A percentile compares a stretch with the other conserved stretches of the same genome.
These are phyloP conservation scores for Aeminium ludgeri DNA, from an alignment of 495 filamentous ascomycete species.

Conservation along the genomic window DNA sequence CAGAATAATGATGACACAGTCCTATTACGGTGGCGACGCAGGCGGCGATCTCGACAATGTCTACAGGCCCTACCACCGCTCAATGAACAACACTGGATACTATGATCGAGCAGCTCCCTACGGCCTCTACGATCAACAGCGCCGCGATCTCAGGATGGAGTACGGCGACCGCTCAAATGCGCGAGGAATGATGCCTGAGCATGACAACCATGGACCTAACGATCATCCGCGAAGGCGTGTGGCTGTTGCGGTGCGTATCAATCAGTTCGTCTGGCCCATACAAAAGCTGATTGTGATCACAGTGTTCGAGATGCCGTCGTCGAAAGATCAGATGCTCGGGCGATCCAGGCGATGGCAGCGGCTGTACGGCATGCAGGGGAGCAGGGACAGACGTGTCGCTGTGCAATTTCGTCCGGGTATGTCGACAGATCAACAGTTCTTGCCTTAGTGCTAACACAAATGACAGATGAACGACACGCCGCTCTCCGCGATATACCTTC, in stretches of 20 bases:
- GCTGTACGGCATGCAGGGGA: conserved; percentile 68
- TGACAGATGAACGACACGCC: too few species aligned
- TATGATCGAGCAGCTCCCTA: conserved; percentile 8
- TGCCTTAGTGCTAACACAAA: too few species aligned
- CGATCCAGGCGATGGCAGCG: conserved; percentile 54
- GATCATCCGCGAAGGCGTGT: conserved; percentile 13
- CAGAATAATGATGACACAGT: conserved; percentile 8
- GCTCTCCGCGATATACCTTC: too few species aligned
- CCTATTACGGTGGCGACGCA: conserved; percentile 3
- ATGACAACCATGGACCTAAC: neutral
- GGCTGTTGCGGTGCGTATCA: conserved; percentile 15
- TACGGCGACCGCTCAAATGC: neutral
- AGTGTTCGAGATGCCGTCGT: conserved; percentile 86
- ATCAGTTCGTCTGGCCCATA: neutral
- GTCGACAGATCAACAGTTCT: too few species aligned
- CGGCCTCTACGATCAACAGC: conserved; percentile 5
- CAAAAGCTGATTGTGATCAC: conserved; percentile 10
- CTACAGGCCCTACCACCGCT: conserved; percentile 4
- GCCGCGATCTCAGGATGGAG: neutral
- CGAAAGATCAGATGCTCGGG: conserved; percentile 95
- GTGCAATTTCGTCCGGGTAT: conserved; percentile 70
- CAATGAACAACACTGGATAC: neutral
- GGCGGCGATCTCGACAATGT: conserved; percentile 3
- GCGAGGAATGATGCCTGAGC: conserved; percentile 8
- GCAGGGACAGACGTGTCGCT: conserved; percentile 46